Evolutionary conservation across 2,329 filamentous ascomycete genomes (phyloP), one percentile per base, ranked within the genome.

Genomic region (Aspergillus aculeatus): DNA sequence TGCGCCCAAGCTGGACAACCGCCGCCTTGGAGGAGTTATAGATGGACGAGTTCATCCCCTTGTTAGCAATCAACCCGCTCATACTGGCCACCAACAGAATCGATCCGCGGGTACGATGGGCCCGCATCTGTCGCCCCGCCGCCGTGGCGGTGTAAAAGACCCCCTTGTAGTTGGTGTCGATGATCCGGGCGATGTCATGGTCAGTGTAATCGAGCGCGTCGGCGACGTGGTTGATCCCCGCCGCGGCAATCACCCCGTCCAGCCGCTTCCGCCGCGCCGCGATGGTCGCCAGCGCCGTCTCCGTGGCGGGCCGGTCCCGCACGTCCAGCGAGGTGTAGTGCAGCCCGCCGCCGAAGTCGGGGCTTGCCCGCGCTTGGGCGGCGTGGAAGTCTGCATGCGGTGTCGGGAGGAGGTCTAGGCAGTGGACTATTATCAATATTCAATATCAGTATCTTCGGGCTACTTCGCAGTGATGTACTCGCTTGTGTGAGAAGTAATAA

Each of bases 1-100:
- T 81, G 21, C 82, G 77, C 1, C 75, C 73, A 1, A 85, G 75
- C 66, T 85, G 82, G 41, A 82, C 78, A 2, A 85, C 79, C 0
- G 80, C 83, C 0, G 82, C 78, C 70, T 85, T 85, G 59, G 80
- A 83, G 0, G 81, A 76, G 66, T 84, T 84, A 71, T 85, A 85
- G 0, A 77, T 73, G 4, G 75, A 71, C 7, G 66, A 72, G 10
- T 66, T 72, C 70, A 78, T 71, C 16, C 78, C 80, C 68, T 81
- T 81, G 68, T 82, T 82, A 9, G 80, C 80, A 48, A 81, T 76
- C 11, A 78, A 66, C 0, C 80, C 82, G 58, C 78, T 81, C 80
- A 84, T 84, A 61, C 78, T 81, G 0, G 80, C 82, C 1, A 84
- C 71, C 11, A 84, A 69, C 4, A 82, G 71, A 54, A 83, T 82